phyloP scores from a whole-genome alignment of 306 rosid species.

The Herpetospermum pedunculosum region DNA sequence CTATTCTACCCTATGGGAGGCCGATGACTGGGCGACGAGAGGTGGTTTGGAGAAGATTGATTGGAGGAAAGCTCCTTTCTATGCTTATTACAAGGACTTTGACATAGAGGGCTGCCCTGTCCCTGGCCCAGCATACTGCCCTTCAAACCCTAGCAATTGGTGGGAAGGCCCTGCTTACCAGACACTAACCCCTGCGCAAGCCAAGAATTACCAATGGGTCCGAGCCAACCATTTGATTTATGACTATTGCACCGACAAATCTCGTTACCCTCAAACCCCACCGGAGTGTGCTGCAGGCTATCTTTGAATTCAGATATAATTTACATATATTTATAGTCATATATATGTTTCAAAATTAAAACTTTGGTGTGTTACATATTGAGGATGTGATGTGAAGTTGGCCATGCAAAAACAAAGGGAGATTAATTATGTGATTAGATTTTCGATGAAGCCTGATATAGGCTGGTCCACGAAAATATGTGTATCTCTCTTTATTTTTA shows the following conservation, averaged over 20 bases:
- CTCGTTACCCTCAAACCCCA: conserved; percentile 54
- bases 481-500: no score
- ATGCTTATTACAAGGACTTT: conserved; percentile 69
- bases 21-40: no score
- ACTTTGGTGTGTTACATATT: no score
- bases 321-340: no score
- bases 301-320: no score
- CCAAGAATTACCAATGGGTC: conserved; percentile 69
- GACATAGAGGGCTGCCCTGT: conserved; percentile 79
- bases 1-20: conserved; percentile 83
- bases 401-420: no score
- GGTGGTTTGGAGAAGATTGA: conserved; percentile 94
- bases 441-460: no score
- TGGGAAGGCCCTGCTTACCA: conserved; percentile 68
- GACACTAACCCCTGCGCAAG: conserved; percentile 38
- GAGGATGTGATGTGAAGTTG: no score
- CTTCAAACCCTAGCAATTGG: conserved; percentile 56
- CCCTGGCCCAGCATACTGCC: conserved; percentile 57
- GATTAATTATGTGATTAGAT: no score
- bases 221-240: conserved; percentile 78
- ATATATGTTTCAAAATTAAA: no score
- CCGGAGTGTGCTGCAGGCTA: conserved; percentile 61
- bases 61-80: conserved; percentile 87
- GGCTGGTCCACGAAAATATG: no score
- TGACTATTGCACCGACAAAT: conserved; percentile 70